phyloP scores from a whole-genome alignment of 2,329 filamentous ascomycete species.

The Amylocarpus encephaloides region DNA sequence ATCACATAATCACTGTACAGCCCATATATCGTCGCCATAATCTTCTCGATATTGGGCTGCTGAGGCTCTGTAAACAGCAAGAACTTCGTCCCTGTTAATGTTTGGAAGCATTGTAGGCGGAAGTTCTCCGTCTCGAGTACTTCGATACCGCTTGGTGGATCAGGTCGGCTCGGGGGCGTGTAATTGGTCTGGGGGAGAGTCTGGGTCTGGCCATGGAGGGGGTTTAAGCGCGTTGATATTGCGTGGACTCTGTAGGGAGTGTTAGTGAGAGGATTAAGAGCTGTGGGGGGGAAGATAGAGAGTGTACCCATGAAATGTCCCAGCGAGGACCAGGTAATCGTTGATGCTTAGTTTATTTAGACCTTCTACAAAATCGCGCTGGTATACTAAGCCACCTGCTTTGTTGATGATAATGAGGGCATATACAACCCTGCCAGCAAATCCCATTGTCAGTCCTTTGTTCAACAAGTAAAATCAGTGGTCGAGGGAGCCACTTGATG shows the following conservation, averaged over 20 bases:
- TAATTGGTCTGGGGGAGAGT: conserved; percentile 33
- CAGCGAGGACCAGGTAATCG: conserved; percentile 92
- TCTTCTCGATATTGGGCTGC: conserved; percentile 71
- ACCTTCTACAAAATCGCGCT: conserved; percentile 83
- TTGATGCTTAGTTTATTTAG: conserved; percentile 88
- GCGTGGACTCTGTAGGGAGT: conserved; percentile 52
- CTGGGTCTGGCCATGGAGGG: conserved; percentile 42
- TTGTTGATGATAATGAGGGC: conserved; percentile 98
- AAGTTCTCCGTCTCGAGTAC: conserved; percentile 93
- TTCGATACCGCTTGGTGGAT: conserved; percentile 73
- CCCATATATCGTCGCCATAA: conserved; percentile 83
- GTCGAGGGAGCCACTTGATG: neutral
- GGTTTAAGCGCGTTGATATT: conserved; percentile 57
- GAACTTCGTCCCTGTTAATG: conserved; percentile 91
- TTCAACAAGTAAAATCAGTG: neutral
- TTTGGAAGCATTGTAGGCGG: conserved; percentile 92
- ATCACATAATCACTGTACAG: conserved; percentile 96
- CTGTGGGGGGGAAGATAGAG: conserved; percentile 29
- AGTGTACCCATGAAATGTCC: conserved; percentile 86
- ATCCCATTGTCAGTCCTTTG: neutral
- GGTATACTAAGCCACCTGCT: conserved; percentile 92
- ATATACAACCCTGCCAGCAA: conserved; percentile 78
- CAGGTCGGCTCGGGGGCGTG: conserved; percentile 45
- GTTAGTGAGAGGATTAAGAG: conserved; percentile 12
- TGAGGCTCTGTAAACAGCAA: conserved; percentile 81